phyloP scores from a whole-genome alignment of 2,329 filamentous ascomycete species.

The Trichophyton schoenleinii region DNA sequence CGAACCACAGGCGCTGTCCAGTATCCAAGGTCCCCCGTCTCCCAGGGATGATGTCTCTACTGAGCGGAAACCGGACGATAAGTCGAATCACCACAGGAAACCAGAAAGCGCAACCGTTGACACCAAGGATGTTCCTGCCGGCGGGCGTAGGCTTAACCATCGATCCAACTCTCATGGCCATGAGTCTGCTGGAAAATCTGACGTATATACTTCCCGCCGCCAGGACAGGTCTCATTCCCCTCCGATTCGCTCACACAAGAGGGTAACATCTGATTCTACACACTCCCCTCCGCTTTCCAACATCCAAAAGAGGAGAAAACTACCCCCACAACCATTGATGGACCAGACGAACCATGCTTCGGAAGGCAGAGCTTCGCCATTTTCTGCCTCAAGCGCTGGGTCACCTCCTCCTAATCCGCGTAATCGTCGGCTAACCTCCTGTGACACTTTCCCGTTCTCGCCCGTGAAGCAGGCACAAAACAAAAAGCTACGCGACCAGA shows the following conservation, averaged over 20 bases:
- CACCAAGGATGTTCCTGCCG: neutral
- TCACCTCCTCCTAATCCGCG: conserved; percentile 32
- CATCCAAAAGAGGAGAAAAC: conserved; percentile 19
- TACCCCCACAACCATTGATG: conserved; percentile 30
- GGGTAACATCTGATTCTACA: conserved; percentile 29
- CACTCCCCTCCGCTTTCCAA: conserved; percentile 16
- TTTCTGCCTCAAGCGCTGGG: conserved; percentile 30
- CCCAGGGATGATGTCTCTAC: conserved; percentile 12
- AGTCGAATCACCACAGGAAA: conserved; percentile 2
- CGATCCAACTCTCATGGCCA: neutral
- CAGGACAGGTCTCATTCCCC: conserved; percentile 25
- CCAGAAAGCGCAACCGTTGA: neutral
- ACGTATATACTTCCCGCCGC: conserved; percentile 5
- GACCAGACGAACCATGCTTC: conserved; percentile 33
- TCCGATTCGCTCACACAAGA: conserved; percentile 25
- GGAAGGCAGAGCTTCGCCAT: conserved; percentile 34
- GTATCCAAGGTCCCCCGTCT: conserved; percentile 15
- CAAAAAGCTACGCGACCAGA: conserved; percentile 82
- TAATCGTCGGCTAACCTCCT: conserved; percentile 30
- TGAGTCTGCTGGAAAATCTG: neutral
- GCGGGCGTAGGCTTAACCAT: conserved; percentile 1
- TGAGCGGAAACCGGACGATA: neutral
- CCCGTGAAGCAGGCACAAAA: conserved; percentile 56
- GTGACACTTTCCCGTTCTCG: conserved; percentile 42
- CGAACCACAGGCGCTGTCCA: conserved; percentile 19